Evolutionary conservation across 495 filamentous ascomycete species (phyloP).

Genomic region (Paragyromitra xinjiangensis): DNA sequence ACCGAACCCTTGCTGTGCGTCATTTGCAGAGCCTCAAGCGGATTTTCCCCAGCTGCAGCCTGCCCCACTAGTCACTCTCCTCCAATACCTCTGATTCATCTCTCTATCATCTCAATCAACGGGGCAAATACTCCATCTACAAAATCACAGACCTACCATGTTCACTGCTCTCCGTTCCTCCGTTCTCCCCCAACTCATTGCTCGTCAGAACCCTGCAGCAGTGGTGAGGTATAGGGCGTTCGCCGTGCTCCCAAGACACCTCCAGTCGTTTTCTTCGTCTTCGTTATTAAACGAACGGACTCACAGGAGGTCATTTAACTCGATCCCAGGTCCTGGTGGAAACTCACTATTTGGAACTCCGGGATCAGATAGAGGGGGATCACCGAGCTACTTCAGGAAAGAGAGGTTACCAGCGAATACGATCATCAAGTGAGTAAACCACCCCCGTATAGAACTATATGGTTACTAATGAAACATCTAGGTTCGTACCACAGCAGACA

Average conservation of each 20-base stretch:
- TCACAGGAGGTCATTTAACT: slow-evolving; percentile 36
- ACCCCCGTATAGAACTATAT: not conserved
- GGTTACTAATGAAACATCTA: slow-evolving; percentile 23
- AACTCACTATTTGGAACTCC: slow-evolving; percentile 39
- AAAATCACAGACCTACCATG: not conserved
- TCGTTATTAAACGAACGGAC: slow-evolving; percentile 6
- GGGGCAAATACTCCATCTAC: not conserved
- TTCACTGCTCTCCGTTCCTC: slow-evolving; percentile 15
- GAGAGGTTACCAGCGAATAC: slow-evolving; percentile 85
- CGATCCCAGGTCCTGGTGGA: slow-evolving; percentile 38
- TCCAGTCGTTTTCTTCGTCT: slow-evolving; percentile 7
- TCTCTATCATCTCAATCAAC: not conserved
- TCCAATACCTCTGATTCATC: not conserved
- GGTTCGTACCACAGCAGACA: slow-evolving; percentile 96
- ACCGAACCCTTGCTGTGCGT: not conserved
- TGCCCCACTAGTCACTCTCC: not conserved
- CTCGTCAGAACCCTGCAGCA: not conserved
- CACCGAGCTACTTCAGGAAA: slow-evolving; percentile 63
- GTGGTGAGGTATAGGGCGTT: slow-evolving; percentile 27
- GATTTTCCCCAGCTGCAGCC: slow-evolving; percentile 9
- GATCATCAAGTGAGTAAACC: slow-evolving; percentile 69
- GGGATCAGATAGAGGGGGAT: slow-evolving; percentile 30
- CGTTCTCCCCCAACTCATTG: not conserved
- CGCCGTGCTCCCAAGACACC: slow-evolving; percentile 23
- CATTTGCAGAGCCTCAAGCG: slow-evolving; percentile 9